Percentiles rank a stretch among this genome's conserved stretches.
These are phyloP conservation scores for Emericellopsis cladophorae DNA, from an alignment of 2,329 filamentous ascomycete genomes.

Conservation along the genomic window DNA sequence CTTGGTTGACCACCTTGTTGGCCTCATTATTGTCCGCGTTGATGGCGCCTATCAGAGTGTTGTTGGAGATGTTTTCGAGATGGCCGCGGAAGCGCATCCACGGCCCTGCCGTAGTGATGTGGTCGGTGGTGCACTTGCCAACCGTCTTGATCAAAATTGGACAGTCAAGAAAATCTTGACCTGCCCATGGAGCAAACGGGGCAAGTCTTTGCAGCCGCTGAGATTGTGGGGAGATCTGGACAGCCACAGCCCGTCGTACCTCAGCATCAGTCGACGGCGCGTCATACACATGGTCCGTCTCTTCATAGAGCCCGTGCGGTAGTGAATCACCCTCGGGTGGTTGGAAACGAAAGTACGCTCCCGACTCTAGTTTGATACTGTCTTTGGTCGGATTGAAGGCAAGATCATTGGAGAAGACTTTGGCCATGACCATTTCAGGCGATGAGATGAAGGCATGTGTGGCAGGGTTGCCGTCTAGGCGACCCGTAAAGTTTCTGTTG, in stretches of 20 bases:
- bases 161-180: conserved; percentile 3
- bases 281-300: too few species aligned
- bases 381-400: conserved; percentile 16
- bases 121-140: conserved; percentile 25
- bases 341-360: conserved; percentile 11
- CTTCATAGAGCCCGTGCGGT: conserved; percentile 3
- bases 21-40: conserved; percentile 8
- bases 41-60: conserved; percentile 18
- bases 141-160: conserved; percentile 18
- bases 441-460: conserved; percentile 35
- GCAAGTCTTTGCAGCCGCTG: conserved; percentile 1
- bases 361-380: conserved; percentile 5
- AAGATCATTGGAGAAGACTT: conserved; percentile 24
- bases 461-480: conserved; percentile 23
- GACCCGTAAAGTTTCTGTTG: conserved; percentile 22
- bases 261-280: too few species aligned
- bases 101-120: conserved; percentile 22
- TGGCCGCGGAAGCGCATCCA: conserved; percentile 25
- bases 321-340: conserved; percentile 13
- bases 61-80: conserved; percentile 23
- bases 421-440: conserved; percentile 29
- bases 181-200: conserved; percentile 14
- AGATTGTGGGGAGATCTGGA: too few species aligned
- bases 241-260: too few species aligned
- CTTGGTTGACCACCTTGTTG: conserved; percentile 11